phyloP scores from a whole-genome alignment of 176 grass and related monocot genomes.

The Zea luxurians region DNA sequence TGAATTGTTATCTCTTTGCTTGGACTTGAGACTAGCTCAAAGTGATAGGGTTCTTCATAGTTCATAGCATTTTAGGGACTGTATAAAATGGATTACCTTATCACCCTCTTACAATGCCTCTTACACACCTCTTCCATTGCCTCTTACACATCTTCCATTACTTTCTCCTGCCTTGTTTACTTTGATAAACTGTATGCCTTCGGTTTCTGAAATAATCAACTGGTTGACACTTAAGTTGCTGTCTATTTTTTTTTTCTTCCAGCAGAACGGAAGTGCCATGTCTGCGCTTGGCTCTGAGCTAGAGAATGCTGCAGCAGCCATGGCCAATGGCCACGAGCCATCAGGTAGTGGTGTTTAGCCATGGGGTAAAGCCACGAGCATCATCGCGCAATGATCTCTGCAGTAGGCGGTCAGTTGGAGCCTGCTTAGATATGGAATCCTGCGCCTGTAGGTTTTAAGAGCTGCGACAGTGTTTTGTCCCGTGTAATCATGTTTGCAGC shows the following conservation, averaged over 20 bases:
- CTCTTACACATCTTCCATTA: neutral
- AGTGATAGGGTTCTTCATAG: neutral
- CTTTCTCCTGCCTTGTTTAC: neutral
- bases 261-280: conserved; percentile 45
- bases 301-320: conserved; percentile 29
- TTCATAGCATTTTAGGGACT: neutral
- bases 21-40: neutral
- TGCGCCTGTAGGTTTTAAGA: conserved; percentile 25
- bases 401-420: conserved; percentile 29
- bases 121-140: neutral
- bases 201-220: conserved; percentile 18
- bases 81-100: neutral
- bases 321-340: conserved; percentile 44
- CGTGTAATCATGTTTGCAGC: conserved; percentile 26
- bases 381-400: conserved; percentile 26
- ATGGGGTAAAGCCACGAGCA: neutral
- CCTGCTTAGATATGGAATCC: conserved; percentile 35
- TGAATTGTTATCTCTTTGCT: neutral
- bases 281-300: conserved; percentile 10
- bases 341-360: neutral
- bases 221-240: conserved; percentile 4
- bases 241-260: neutral
- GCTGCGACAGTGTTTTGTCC: conserved; percentile 16
- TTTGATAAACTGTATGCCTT: neutral
- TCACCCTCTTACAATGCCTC: neutral